These are phyloP conservation scores for Macrophomina phaseolina DNA, from an alignment of 2,329 filamentous ascomycete species.

Conservation along the genomic window DNA sequence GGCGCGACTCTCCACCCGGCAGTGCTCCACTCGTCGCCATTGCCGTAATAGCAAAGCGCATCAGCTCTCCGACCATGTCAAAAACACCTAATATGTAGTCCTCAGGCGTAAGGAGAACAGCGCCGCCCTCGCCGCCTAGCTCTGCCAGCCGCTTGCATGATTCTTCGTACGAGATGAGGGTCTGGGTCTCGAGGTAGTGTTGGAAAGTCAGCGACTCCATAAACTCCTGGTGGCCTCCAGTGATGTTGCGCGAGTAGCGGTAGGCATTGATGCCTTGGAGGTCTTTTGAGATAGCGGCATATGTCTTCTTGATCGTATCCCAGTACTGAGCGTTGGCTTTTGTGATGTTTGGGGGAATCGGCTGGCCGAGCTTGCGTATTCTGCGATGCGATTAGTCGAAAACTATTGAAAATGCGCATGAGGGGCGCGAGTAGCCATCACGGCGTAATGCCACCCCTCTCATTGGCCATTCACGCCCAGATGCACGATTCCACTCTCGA, in stretches of 20 bases:
- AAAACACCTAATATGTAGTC: slow-evolving; percentile 93
- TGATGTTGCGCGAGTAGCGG: slow-evolving; percentile 80
- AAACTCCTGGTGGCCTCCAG: slow-evolving; percentile 85
- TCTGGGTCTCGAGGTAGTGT: slow-evolving; percentile 82
- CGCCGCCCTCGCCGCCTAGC: slow-evolving; percentile 47
- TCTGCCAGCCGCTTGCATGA: slow-evolving; percentile 50
- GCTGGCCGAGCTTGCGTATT: slow-evolving; percentile 63
- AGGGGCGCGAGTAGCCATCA: too few relatives aligned
- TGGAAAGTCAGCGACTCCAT: slow-evolving; percentile 90
- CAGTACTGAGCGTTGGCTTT: slow-evolving; percentile 74
- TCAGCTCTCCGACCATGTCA: slow-evolving; percentile 93
- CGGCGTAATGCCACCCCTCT: too few relatives aligned
- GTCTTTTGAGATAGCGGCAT: slow-evolving; percentile 72
- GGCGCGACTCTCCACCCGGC: slow-evolving; percentile 42
- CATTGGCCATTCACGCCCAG: too few relatives aligned
- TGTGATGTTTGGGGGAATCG: slow-evolving; percentile 71
- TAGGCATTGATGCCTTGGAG: slow-evolving; percentile 79
- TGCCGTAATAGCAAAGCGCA: slow-evolving; percentile 91
- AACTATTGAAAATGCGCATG: too few relatives aligned
- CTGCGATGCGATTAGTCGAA: slow-evolving; percentile 48
- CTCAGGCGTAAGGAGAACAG: slow-evolving; percentile 72
- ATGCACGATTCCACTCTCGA: too few relatives aligned
- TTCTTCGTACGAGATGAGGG: slow-evolving; percentile 71
- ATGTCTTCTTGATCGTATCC: slow-evolving; percentile 71
- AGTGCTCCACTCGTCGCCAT: slow-evolving; percentile 74